phyloP scores from a whole-genome alignment of 2,329 filamentous ascomycete genomes.

The Uncinocarpus reesii region DNA sequence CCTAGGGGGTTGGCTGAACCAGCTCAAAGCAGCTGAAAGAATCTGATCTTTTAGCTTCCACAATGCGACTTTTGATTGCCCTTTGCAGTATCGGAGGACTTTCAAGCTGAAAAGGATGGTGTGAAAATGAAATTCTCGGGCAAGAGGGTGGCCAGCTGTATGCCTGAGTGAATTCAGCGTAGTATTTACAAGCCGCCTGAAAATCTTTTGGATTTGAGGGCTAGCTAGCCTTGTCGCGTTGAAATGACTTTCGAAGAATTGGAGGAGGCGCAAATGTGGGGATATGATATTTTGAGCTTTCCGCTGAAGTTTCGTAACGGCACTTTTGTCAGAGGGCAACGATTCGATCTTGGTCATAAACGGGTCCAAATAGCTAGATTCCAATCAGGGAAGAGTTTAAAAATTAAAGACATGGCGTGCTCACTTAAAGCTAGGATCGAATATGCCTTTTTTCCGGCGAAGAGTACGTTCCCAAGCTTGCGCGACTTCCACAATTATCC shows the following conservation, averaged over 20 bases:
- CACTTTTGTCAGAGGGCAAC: conserved; percentile 72
- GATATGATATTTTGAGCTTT: conserved; percentile 70
- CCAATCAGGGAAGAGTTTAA: background rate
- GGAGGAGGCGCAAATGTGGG: conserved; percentile 73
- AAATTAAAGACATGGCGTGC: background rate
- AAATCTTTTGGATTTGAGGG: conserved; percentile 68
- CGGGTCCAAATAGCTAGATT: conserved; percentile 59
- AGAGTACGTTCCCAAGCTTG: conserved; percentile 86
- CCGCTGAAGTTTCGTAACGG: conserved; percentile 65
- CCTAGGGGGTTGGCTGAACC: conserved; percentile 74
- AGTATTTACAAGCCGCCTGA: conserved; percentile 66
- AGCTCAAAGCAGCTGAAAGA: conserved; percentile 71
- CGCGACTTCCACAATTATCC: conserved; percentile 74
- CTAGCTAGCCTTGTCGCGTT: conserved; percentile 83
- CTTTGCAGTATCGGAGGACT: conserved; percentile 61
- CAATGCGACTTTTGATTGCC: conserved; percentile 53
- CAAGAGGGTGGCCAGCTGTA: conserved; percentile 69
- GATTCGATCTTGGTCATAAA: conserved; percentile 90
- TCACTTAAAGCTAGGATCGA: conserved; percentile 58
- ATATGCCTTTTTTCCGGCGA: conserved; percentile 66
- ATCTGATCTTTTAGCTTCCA: conserved; percentile 85
- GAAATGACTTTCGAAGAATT: conserved; percentile 90
- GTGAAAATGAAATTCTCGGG: conserved; percentile 84
- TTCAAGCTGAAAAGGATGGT: conserved; percentile 72
- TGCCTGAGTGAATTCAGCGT: conserved; percentile 66